Conservation (phyloP, 345 rosid genomes). For the Diplotaxis tenuifolia region DNA sequence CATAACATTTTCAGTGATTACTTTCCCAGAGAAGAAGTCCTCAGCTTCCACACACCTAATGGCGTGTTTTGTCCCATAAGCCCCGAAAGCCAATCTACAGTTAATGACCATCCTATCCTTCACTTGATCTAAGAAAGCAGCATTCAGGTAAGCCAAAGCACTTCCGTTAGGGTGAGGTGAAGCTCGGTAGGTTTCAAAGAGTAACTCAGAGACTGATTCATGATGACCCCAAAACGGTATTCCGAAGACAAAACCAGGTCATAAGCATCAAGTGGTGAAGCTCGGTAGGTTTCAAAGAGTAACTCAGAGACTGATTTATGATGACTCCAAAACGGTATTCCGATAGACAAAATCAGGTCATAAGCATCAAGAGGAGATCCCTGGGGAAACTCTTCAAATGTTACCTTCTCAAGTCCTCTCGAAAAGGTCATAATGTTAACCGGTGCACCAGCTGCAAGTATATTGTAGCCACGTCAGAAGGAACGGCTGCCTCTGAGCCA, state of each 20-base stretch:
- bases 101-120: slow-evolving; percentile 33
- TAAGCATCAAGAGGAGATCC: slow-evolving; percentile 53
- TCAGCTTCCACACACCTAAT: slow-evolving; percentile 61
- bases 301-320: too few species aligned
- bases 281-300: too few species aligned
- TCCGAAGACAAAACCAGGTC: too few species aligned
- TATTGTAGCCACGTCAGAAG: slow-evolving; percentile 79
- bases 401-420: slow-evolving; percentile 39
- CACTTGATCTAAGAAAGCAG: slow-evolving; percentile 79
- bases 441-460: slow-evolving; percentile 60
- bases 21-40: slow-evolving; percentile 56
- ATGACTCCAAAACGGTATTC: too few species aligned
- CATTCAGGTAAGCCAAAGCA: slow-evolving; percentile 73
- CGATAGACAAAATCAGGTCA: slow-evolving; percentile 52
- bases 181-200: slow-evolving; percentile 79
- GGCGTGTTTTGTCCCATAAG: slow-evolving; percentile 73
- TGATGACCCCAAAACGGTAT: slow-evolving; percentile 33
- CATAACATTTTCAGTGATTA: slow-evolving; percentile 43
- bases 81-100: slow-evolving; percentile 72
- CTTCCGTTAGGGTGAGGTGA: slow-evolving; percentile 79
- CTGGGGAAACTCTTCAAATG: slow-evolving; percentile 62
- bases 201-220: slow-evolving; percentile 25
- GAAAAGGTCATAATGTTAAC: slow-evolving; percentile 41
- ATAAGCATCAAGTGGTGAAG: too few species aligned
- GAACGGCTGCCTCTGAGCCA: slow-evolving; percentile 80